Evolutionary conservation across 176 grass and related monocot species (phyloP).

Genomic region (Musa schizocarpa): DNA sequence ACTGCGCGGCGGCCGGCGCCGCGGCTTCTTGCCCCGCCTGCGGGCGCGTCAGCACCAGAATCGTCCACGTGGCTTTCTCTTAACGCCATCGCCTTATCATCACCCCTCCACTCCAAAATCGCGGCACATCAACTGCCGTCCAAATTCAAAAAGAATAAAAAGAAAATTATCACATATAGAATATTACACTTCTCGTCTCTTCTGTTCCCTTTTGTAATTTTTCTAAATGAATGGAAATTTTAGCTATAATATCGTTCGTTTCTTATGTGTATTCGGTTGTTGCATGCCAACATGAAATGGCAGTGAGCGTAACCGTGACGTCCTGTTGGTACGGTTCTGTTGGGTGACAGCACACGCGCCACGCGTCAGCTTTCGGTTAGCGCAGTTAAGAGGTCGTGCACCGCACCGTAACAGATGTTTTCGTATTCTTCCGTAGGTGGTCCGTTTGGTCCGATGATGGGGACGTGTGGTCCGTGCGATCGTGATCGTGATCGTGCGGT

Average conservation of each 20-base stretch:
- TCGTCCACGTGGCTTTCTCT: slow-evolving; percentile 42
- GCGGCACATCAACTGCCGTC: background rate
- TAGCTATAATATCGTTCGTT: background rate
- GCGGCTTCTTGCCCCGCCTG: slow-evolving; percentile 46
- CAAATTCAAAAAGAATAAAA: background rate
- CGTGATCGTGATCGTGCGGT: slow-evolving; percentile 18
- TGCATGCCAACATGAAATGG: background rate
- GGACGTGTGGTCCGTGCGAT: slow-evolving; percentile 5
- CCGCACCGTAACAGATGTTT: slow-evolving; percentile 12
- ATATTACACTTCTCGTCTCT: background rate
- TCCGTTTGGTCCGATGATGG: no score
- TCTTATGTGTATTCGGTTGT: background rate
- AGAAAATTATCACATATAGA: background rate
- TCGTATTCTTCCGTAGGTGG: no score
- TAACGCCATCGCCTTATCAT: background rate
- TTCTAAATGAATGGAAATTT: background rate
- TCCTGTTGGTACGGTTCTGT: background rate
- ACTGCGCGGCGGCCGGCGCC: slow-evolving; percentile 28
- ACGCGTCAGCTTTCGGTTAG: background rate
- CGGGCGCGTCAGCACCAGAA: slow-evolving; percentile 47
- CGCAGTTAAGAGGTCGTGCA: slow-evolving; percentile 6
- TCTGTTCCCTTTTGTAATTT: background rate
- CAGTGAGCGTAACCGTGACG: background rate
- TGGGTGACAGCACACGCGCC: background rate
- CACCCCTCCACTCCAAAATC: background rate